phyloP scores from a whole-genome alignment of 306 rosid species.

The Canavalia ensiformis region DNA sequence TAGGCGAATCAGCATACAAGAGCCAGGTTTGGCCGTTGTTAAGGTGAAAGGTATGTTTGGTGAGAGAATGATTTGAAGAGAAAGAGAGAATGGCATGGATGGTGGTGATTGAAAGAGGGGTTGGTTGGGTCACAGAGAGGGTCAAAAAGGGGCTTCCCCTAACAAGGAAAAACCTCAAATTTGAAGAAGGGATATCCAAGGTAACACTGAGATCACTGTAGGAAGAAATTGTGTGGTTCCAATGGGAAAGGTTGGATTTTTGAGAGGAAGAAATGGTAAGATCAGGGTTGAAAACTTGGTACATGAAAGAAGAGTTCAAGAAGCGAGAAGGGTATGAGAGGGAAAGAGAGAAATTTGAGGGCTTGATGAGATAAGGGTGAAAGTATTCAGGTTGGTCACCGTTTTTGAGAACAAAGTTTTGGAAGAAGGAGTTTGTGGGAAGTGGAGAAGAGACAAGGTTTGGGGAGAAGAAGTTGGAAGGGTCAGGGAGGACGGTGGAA shows the following conservation, averaged over 20 bases:
- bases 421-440: slow-evolving; percentile 92
- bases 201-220: slow-evolving; percentile 79
- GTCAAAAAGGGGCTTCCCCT: slow-evolving; percentile 93
- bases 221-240: slow-evolving; percentile 66
- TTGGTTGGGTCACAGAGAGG: slow-evolving; percentile 50
- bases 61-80: slow-evolving; percentile 54
- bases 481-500: slow-evolving; percentile 81
- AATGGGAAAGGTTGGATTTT: slow-evolving; percentile 38
- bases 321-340: slow-evolving; percentile 75
- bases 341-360: slow-evolving; percentile 67
- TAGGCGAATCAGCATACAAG: slow-evolving; percentile 68
- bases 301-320: slow-evolving; percentile 55
- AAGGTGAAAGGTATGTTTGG: slow-evolving; percentile 69
- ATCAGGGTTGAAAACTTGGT: slow-evolving; percentile 75
- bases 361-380: slow-evolving; percentile 84
- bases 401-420: slow-evolving; percentile 74
- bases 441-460: slow-evolving; percentile 69
- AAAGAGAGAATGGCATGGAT: slow-evolving; percentile 69
- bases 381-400: slow-evolving; percentile 81
- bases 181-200: slow-evolving; percentile 75
- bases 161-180: slow-evolving; percentile 75
- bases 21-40: slow-evolving; percentile 90
- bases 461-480: slow-evolving; percentile 72
- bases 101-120: slow-evolving; percentile 70
- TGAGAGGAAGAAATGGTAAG: slow-evolving; percentile 65